Evolutionary conservation across 2,329 filamentous ascomycete species (phyloP).

Genomic region (Aspergillus hiratsukae): DNA sequence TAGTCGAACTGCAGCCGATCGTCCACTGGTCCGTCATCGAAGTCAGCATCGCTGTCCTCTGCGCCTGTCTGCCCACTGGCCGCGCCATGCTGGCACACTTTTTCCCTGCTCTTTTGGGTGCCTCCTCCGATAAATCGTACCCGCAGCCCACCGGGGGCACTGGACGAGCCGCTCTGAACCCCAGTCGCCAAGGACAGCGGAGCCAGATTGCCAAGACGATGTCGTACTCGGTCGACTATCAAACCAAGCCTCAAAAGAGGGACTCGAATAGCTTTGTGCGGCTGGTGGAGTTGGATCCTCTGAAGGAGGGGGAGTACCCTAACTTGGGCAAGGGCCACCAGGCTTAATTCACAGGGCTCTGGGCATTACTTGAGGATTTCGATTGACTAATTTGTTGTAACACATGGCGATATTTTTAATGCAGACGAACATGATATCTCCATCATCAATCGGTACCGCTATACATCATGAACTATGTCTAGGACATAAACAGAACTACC

Average conservation of each 20-base stretch:
- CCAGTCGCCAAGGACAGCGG: slow-evolving; percentile 1
- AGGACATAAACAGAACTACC: too few relatives aligned
- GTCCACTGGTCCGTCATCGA: slow-evolving; percentile 28
- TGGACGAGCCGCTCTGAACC: neutral
- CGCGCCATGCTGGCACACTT: slow-evolving; percentile 19
- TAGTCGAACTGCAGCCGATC: slow-evolving; percentile 20
- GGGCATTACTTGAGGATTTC: neutral
- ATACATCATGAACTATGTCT: too few relatives aligned
- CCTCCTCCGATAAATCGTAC: slow-evolving; percentile 9
- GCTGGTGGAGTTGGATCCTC: slow-evolving; percentile 10
- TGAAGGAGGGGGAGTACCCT: neutral
- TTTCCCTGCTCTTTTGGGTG: slow-evolving; percentile 15
- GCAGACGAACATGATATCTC: neutral
- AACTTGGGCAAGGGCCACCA: neutral
- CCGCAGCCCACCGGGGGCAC: slow-evolving; percentile 2
- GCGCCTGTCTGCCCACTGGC: slow-evolving; percentile 23
- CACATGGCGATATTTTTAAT: too few relatives aligned
- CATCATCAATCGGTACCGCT: neutral
- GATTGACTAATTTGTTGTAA: neutral
- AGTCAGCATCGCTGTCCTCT: slow-evolving; percentile 22
- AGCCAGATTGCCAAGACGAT: slow-evolving; percentile 22
- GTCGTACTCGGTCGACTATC: slow-evolving; percentile 22
- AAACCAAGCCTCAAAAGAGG: slow-evolving; percentile 3
- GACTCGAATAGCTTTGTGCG: slow-evolving; percentile 11
- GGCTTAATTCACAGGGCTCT: neutral